Base-by-base conservation (phyloP, 768 basidiomycete genomes). In the Daedaleopsis nitida region DNA sequence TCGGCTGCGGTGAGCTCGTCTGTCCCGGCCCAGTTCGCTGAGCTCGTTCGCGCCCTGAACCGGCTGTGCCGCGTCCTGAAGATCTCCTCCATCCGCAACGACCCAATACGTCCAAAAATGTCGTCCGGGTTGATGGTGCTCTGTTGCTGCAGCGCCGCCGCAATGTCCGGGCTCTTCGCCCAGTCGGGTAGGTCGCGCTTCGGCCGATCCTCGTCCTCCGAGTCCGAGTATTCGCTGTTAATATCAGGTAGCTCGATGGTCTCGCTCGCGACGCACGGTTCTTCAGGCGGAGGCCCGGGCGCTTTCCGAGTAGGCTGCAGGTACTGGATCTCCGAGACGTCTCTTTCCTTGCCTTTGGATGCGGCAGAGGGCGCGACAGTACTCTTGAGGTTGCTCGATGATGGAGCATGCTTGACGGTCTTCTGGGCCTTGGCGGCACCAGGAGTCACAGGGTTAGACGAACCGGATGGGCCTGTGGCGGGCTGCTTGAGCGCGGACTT, bases 171-270 rank as follows among this genome's bases (percentile, higher is more conserved):
- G 24, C 92, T 94, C 71, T 96, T 92, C 1, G 95, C 93, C 96
- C 96, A 98, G 23, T 84, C 80, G 2, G 93, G 92, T 60, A 88
- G 84, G 67, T 88, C 83, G n/a, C 85, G 86, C 65, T 84, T 80
- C 44, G 83, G 81, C 19, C 89, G 85, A 65, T 88, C 86, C 72
- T 96, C 94, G 60, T 69, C 62, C 48, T 94, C 96, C 5, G 95
- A 97, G 74, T 96, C 92, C 6, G 95, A 97, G 74, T 98, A 98
- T 69, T 98, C 96, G 76, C 92, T 94, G 68, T 94, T 90, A 70
- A 97, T 94, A 49, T 98, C 96, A 0, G 96, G 96, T 17, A 99
- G 80, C 68, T 95, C 94, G 67, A 96, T 92, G 70, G 82, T 86
- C 78, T 94, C 91, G 17, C 86, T 71, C 19, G 72, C 63, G 58